Conservation (phyloP, 768 basidiomycete genomes). For the Mycena haematopus region DNA sequence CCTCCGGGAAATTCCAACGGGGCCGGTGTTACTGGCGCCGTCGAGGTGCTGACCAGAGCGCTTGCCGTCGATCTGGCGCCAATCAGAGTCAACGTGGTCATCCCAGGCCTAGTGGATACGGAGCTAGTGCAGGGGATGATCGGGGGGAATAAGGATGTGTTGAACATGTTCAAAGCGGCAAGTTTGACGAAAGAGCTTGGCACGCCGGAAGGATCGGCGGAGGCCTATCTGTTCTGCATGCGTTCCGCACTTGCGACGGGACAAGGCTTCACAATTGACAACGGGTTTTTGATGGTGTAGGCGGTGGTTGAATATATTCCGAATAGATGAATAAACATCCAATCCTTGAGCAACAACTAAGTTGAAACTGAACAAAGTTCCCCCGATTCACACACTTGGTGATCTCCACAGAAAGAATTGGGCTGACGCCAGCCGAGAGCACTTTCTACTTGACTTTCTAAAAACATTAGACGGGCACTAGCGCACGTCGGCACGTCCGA, state of each 20-base stretch:
- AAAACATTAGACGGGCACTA: no score
- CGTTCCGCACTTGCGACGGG: neutral
- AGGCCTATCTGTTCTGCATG: neutral
- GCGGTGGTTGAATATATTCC: neutral
- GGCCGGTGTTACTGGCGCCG: neutral
- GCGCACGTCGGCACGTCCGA: no score
- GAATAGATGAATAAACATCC: neutral
- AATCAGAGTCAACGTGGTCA: neutral
- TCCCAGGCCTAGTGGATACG: conserved; percentile 1
- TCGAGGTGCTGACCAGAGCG: neutral
- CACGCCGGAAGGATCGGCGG: neutral
- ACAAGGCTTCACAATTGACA: neutral
- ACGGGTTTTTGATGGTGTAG: neutral
- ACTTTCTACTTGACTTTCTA: no score
- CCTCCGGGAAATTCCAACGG: neutral
- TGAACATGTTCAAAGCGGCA: neutral
- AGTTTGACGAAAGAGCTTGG: neutral
- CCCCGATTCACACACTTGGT: no score
- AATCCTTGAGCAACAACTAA: neutral
- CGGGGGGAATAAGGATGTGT: neutral
- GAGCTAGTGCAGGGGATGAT: neutral
- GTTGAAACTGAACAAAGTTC: neutral
- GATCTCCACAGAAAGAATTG: no score
- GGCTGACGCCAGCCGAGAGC: no score
- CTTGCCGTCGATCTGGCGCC: neutral